Evolutionary conservation across 2,329 filamentous ascomycete genomes (phyloP).

Genomic region (Penicillium sp.): DNA sequence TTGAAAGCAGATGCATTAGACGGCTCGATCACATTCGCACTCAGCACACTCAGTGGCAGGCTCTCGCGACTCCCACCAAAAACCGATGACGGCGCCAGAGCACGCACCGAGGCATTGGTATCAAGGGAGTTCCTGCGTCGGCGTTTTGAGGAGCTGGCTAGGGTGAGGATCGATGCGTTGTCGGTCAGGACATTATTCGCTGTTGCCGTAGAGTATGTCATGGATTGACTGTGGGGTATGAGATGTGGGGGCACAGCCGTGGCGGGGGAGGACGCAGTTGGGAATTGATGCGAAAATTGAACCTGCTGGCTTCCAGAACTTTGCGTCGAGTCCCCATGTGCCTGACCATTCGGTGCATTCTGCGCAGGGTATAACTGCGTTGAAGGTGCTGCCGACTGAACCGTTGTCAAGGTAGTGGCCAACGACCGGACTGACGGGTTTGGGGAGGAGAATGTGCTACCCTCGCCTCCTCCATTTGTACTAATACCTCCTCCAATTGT

Average conservation of each 20-base stretch:
- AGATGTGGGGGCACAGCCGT: constrained; percentile 64
- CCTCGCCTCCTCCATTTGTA: constrained; percentile 65
- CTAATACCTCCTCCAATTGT: constrained; percentile 64
- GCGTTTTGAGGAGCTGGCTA: constrained; percentile 66
- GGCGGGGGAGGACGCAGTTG: constrained; percentile 52
- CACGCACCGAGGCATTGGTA: constrained; percentile 66
- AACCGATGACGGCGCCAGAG: constrained; percentile 62
- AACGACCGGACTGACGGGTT: constrained; percentile 65
- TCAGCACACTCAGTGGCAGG: constrained; percentile 63
- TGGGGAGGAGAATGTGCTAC: constrained; percentile 66
- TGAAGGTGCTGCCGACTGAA: constrained; percentile 62
- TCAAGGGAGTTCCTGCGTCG: constrained; percentile 65
- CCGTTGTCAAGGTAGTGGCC: constrained; percentile 66
- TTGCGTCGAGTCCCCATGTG: constrained; percentile 39
- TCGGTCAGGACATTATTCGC: constrained; percentile 66
- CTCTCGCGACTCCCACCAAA: constrained; percentile 66
- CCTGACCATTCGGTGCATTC: constrained; percentile 31
- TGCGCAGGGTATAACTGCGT: constrained; percentile 43
- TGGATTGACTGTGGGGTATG: constrained; percentile 51
- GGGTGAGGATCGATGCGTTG: constrained; percentile 65
- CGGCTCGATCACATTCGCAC: constrained; percentile 51
- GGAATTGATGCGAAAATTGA: constrained; percentile 63
- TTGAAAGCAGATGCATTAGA: constrained; percentile 45
- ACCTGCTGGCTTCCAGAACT: constrained; percentile 42
- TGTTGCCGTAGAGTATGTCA: constrained; percentile 61